phyloP scores from a whole-genome alignment of 441 rosid species.

The Erodium trifolium region DNA sequence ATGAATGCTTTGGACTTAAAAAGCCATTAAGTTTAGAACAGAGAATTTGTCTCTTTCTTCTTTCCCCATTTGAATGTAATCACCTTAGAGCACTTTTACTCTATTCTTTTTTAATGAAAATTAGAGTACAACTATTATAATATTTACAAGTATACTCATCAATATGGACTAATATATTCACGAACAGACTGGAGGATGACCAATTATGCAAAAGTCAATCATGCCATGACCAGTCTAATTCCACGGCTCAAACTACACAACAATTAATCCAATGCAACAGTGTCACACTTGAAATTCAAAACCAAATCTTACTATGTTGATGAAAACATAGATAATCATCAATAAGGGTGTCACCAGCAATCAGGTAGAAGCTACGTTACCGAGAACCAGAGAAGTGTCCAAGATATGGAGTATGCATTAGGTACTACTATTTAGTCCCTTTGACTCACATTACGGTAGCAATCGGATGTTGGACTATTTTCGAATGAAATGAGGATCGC shows the following conservation, averaged over 20 bases:
- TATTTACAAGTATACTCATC: neutral
- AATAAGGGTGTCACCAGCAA: neutral
- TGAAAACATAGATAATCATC: neutral
- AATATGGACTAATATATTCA: neutral
- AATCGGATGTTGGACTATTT: neutral
- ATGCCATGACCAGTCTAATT: neutral
- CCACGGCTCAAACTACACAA: neutral
- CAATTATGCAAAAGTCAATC: neutral
- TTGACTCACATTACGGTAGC: neutral
- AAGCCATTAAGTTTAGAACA: neutral
- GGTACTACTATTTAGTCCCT: neutral
- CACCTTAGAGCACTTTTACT: neutral
- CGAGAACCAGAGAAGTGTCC: neutral
- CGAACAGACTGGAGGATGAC: neutral
- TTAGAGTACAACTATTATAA: neutral
- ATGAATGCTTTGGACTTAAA: neutral
- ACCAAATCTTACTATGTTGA: neutral
- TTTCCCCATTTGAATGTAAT: neutral
- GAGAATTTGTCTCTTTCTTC: neutral
- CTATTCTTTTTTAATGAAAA: neutral
- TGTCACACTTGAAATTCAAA: neutral
- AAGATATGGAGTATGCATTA: neutral
- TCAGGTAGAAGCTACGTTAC: neutral
- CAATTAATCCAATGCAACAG: conserved; percentile 1
- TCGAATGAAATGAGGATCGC: neutral